phyloP scores from a whole-genome alignment of 2,329 filamentous ascomycete species.

The Cercospora zeae-maydis region DNA sequence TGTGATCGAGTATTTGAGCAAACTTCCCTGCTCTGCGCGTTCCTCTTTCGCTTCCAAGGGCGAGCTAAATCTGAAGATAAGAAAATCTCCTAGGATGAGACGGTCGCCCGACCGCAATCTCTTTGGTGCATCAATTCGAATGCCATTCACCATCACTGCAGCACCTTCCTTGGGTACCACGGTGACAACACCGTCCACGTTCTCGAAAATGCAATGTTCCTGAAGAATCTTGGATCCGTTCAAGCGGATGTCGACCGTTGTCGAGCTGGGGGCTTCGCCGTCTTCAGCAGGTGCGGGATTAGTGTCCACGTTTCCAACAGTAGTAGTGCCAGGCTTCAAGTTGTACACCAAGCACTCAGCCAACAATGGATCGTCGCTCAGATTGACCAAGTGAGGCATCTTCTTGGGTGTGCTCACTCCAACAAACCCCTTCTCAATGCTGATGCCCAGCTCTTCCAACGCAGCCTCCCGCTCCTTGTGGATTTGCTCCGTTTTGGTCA shows the following conservation, averaged over 20 bases:
- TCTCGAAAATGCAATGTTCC: conserved; percentile 92
- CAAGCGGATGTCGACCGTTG: conserved; percentile 78
- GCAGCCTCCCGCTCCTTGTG: conserved; percentile 96
- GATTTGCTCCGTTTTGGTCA: conserved; percentile 91
- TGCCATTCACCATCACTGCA: conserved; percentile 95
- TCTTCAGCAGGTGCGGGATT: conserved; percentile 48
- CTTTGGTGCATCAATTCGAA: conserved; percentile 80
- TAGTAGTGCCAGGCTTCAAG: conserved; percentile 89
- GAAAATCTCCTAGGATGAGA: conserved; percentile 94
- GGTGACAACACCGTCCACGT: conserved; percentile 88
- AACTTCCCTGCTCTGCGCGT: conserved; percentile 68
- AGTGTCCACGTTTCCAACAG: conserved; percentile 89
- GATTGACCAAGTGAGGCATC: conserved; percentile 97
- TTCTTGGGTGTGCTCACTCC: conserved; percentile 95
- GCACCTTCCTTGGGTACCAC: conserved; percentile 86
- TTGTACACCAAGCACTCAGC: conserved; percentile 98
- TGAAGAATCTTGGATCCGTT: conserved; percentile 91
- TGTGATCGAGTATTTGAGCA: conserved; percentile 77
- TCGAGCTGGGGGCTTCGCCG: conserved; percentile 16
- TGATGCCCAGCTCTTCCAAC: conserved; percentile 93
- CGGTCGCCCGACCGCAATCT: conserved; percentile 87
- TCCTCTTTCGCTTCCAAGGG: conserved; percentile 93
- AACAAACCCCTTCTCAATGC: conserved; percentile 97
- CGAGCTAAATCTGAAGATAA: conserved; percentile 98
- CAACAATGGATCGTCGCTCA: conserved; percentile 76